Conservation (phyloP, 345 rosid species). For the Balakata baccata region DNA sequence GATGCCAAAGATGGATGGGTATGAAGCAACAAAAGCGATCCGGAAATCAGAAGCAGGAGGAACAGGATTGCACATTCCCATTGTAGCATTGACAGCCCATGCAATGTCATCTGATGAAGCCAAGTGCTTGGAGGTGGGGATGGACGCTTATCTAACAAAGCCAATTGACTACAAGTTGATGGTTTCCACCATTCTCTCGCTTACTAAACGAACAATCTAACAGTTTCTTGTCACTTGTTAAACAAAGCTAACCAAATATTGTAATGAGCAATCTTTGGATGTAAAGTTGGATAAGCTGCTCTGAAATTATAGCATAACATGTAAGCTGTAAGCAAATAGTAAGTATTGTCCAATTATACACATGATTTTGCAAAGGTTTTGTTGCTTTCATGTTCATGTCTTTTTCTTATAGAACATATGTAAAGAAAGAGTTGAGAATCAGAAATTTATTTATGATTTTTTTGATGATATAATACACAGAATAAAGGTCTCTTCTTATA, state of each 20-base stretch:
- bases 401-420: too few species aligned
- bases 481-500: too few species aligned
- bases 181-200: slow-evolving; percentile 81
- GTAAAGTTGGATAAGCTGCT: not conserved
- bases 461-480: too few species aligned
- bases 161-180: slow-evolving; percentile 84
- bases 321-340: not conserved
- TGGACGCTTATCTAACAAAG: slow-evolving; percentile 83
- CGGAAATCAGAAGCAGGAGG: slow-evolving; percentile 33
- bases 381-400: too few species aligned
- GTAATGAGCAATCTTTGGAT: not conserved
- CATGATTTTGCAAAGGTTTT: too few species aligned
- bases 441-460: too few species aligned
- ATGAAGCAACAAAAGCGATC: slow-evolving; percentile 36
- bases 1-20: slow-evolving; percentile 42
- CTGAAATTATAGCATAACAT: not conserved
- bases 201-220: slow-evolving; percentile 44
- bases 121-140: slow-evolving; percentile 38
- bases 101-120: slow-evolving; percentile 41
- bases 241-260: slow-evolving; percentile 2
- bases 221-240: slow-evolving; percentile 1
- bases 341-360: not conserved
- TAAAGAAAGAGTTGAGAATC: too few species aligned
- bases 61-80: slow-evolving; percentile 29
- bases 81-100: slow-evolving; percentile 37